Percentiles rank a stretch among this genome's conserved stretches.
Evolutionary conservation across 768 basidiomycete genomes (phyloP).

Genomic region (Ramaria sp.): DNA sequence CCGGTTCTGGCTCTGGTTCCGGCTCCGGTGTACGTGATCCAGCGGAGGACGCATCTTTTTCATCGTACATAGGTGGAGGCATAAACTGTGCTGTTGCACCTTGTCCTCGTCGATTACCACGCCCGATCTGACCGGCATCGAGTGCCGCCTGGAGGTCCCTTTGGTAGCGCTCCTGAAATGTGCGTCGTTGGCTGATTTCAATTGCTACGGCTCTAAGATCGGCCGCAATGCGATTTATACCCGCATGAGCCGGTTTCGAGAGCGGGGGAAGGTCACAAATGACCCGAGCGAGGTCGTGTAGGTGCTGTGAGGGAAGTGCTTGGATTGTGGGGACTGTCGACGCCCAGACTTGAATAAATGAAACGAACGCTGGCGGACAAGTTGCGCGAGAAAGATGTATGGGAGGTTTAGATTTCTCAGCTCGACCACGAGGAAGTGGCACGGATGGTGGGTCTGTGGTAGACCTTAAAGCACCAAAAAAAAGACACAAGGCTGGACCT

Average conservation of each 20-base stretch:
- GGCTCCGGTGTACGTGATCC: background rate
- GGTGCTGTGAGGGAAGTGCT: slow-evolving; percentile 44
- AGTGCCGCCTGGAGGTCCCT: slow-evolving; percentile 69
- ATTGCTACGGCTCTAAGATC: slow-evolving; percentile 80
- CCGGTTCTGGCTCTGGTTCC: background rate
- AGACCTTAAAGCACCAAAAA: slow-evolving; percentile 72
- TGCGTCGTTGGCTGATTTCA: slow-evolving; percentile 74
- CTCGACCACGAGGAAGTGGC: slow-evolving; percentile 47
- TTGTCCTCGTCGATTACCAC: slow-evolving; percentile 7
- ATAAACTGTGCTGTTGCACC: slow-evolving; percentile 48
- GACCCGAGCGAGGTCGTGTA: slow-evolving; percentile 74
- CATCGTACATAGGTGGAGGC: slow-evolving; percentile 59
- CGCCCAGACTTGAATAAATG: slow-evolving; percentile 69
- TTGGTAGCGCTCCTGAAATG: slow-evolving; percentile 74
- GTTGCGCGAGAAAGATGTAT: slow-evolving; percentile 53
- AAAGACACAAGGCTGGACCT: slow-evolving; percentile 77
- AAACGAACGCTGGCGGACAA: slow-evolving; percentile 57
- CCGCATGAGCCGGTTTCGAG: slow-evolving; percentile 27
- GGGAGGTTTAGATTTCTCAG: slow-evolving; percentile 19
- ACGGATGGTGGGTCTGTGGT: slow-evolving; percentile 73
- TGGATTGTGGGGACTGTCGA: slow-evolving; percentile 57
- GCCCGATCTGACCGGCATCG: slow-evolving; percentile 40
- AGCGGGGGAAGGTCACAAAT: slow-evolving; percentile 58
- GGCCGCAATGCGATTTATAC: slow-evolving; percentile 55
- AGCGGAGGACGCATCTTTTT: background rate